phyloP scores from a whole-genome alignment of 257 asterid genomes.

The Nemophila menziesii region DNA sequence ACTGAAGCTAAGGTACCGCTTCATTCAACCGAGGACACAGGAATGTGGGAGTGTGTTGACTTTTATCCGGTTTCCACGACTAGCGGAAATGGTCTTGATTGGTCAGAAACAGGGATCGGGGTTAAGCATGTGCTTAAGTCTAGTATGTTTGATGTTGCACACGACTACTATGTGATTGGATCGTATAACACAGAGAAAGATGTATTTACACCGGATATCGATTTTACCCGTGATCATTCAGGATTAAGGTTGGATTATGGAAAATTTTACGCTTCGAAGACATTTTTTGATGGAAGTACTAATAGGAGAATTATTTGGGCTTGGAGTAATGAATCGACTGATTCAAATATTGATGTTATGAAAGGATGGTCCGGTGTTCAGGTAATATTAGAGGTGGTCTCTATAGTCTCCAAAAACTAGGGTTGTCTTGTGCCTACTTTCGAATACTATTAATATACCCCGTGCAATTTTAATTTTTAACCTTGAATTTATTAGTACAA shows the following conservation, averaged over 20 bases:
- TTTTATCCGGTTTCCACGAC: conserved; percentile 25
- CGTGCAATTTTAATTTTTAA: too few relatives aligned
- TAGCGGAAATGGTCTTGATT: conserved; percentile 22
- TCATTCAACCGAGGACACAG: conserved; percentile 21
- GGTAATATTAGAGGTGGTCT: conserved; percentile 12
- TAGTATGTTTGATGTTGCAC: conserved; percentile 20
- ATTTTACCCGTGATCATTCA: conserved; percentile 5
- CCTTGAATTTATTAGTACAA: too few relatives aligned
- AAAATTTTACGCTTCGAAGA: conserved; percentile 39
- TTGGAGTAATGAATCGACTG: conserved; percentile 33
- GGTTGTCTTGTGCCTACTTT: too few relatives aligned
- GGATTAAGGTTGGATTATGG: conserved; percentile 39
- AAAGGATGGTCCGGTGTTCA: conserved; percentile 35
- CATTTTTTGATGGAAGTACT: conserved; percentile 24
- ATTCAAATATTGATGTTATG: conserved; percentile 4
- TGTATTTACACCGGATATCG: conserved; percentile 20
- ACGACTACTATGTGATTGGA: conserved; percentile 32
- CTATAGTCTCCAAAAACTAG: too few relatives aligned
- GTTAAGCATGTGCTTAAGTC: conserved; percentile 31
- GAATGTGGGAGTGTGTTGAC: conserved; percentile 55
- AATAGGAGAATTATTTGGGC: conserved; percentile 33
- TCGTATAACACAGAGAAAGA: conserved; percentile 12
- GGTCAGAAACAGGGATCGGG: conserved; percentile 14
- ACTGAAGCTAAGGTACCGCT: conserved; percentile 15
- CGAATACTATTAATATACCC: not conserved